Evolutionary conservation across 805 yeast genomes (phyloP).

Genomic region (Aciculoconidium aculeatum): DNA sequence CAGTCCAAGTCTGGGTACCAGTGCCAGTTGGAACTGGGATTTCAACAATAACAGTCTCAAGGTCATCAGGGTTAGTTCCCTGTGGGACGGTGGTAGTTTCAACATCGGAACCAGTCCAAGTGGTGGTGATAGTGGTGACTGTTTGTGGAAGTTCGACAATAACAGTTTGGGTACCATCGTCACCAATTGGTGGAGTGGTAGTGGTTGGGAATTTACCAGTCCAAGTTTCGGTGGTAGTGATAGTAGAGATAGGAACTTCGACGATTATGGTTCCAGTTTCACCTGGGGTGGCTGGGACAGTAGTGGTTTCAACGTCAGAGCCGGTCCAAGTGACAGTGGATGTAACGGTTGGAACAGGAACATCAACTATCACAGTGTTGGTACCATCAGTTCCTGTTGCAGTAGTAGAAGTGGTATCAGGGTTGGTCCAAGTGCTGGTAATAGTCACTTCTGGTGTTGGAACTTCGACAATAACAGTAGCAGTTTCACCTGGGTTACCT

Average conservation of each 20-base stretch:
- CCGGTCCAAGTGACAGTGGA: slow-evolving; percentile 5
- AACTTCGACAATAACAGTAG: slow-evolving; percentile 6
- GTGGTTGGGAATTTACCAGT: slow-evolving; percentile 8
- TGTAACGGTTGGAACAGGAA: slow-evolving; percentile 10
- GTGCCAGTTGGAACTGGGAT: slow-evolving; percentile 6
- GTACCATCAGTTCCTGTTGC: slow-evolving; percentile 1
- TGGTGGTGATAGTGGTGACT: background rate
- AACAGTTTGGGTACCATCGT: slow-evolving; percentile 9
- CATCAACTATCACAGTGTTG: slow-evolving; percentile 7
- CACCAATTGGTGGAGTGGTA: slow-evolving; percentile 6
- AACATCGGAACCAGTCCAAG: slow-evolving; percentile 8
- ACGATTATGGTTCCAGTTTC: slow-evolving; percentile 10
- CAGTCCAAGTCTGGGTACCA: slow-evolving; percentile 7
- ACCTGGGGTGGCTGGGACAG: slow-evolving; percentile 3
- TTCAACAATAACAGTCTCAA: slow-evolving; percentile 6
- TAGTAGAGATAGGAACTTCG: slow-evolving; percentile 8
- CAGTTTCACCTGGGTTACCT: slow-evolving; percentile 3
- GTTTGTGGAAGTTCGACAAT: slow-evolving; percentile 10
- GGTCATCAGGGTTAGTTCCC: slow-evolving; percentile 2
- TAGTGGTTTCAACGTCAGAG: slow-evolving; percentile 1
- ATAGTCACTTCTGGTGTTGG: slow-evolving; percentile 2
- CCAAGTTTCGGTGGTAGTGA: slow-evolving; percentile 12
- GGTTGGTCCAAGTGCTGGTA: background rate
- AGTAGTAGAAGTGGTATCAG: slow-evolving; percentile 1
- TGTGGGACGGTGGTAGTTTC: slow-evolving; percentile 3